phyloP scores from a whole-genome alignment of 23 red algal species.

The Agarophyton chilense region DNA sequence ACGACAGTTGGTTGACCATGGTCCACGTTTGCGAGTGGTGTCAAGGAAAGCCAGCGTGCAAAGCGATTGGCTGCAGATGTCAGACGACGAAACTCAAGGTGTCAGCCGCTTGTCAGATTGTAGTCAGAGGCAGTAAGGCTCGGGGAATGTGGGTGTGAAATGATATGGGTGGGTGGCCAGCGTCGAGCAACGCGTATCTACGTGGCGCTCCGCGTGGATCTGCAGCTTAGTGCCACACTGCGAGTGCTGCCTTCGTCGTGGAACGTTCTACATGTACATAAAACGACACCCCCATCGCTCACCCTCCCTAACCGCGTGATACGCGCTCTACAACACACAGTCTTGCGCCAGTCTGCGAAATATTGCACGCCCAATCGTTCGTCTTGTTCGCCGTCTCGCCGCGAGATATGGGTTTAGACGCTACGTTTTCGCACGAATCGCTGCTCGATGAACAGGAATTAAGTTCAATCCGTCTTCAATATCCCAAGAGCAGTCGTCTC shows the following conservation, averaged over 20 bases:
- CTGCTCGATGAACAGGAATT: slow-evolving; percentile 9
- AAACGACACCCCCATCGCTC: neutral
- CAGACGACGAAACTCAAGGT: neutral
- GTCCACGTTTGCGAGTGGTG: too few relatives aligned
- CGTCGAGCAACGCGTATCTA: neutral
- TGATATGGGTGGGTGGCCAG: neutral
- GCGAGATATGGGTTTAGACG: neutral
- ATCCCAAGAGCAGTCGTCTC: slow-evolving; percentile 59
- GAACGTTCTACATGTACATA: too few relatives aligned
- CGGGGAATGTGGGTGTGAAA: neutral
- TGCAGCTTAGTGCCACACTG: neutral
- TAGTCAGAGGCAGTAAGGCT: neutral
- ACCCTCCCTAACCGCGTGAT: neutral
- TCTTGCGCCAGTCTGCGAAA: neutral
- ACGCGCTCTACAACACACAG: neutral
- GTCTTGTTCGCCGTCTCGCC: neutral
- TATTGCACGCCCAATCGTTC: too few relatives aligned
- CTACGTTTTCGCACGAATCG: slow-evolving; percentile 5
- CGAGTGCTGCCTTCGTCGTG: neutral
- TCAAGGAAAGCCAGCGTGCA: too few relatives aligned
- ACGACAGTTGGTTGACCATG: too few relatives aligned
- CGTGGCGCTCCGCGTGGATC: neutral
- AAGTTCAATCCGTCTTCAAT: slow-evolving; percentile 38
- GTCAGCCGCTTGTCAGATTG: neutral
- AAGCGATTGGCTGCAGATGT: too few relatives aligned